These are phyloP conservation scores for Leptomonas pyrrhocoris DNA, from an alignment of 208 protist genomes.

Conservation along the genomic window DNA sequence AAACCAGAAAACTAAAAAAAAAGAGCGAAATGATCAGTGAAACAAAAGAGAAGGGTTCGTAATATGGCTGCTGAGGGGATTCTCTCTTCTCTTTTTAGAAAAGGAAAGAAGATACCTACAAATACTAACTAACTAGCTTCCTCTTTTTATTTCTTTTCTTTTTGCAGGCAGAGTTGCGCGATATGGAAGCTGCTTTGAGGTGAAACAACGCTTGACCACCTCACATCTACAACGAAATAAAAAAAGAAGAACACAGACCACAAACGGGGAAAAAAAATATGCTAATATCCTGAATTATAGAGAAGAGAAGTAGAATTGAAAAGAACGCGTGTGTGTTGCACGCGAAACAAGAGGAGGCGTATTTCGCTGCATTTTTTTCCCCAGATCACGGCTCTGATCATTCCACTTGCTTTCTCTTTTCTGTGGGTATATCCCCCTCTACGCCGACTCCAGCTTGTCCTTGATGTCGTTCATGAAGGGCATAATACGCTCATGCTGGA, in stretches of 20 bases:
- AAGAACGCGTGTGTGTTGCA: not conserved
- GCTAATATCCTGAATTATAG: not conserved
- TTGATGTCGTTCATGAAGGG: conserved; percentile 89
- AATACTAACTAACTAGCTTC: not conserved
- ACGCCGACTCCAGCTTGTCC: conserved; percentile 60
- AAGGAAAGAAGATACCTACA: not conserved
- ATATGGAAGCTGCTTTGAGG: not conserved
- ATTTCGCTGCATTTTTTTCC: too few relatives aligned
- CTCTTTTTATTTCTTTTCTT: not conserved
- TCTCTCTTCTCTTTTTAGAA: not conserved
- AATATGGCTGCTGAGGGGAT: too few relatives aligned
- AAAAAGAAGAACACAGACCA: not conserved
- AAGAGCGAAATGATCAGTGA: not conserved
- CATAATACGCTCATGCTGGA: conserved; percentile 91
- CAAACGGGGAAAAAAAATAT: not conserved
- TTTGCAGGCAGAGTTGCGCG: not conserved
- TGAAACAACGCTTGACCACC: not conserved
- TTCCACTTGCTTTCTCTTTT: too few relatives aligned
- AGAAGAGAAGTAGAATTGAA: not conserved
- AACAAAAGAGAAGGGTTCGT: not conserved
- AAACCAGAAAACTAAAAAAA: not conserved
- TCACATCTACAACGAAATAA: not conserved
- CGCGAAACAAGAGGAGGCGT: too few relatives aligned
- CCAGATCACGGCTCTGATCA: too few relatives aligned
- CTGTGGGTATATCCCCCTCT: not conserved